These are phyloP conservation scores for Aspergillus sp. DNA, from an alignment of 2,329 filamentous ascomycete genomes.

Conservation along the genomic window DNA sequence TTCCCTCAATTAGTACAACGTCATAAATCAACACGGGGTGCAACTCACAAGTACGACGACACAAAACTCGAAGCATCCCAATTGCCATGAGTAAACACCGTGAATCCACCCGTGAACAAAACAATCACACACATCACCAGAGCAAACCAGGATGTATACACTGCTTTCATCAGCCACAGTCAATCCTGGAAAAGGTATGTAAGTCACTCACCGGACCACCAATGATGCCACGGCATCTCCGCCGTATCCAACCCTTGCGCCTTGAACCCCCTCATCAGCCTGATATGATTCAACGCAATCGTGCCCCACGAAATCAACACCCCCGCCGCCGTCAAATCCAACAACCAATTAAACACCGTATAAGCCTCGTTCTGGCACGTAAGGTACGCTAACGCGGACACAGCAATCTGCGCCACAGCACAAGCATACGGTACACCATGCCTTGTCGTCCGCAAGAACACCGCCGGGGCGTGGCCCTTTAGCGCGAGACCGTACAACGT, in stretches of 20 bases:
- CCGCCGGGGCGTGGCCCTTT: constrained; percentile 55
- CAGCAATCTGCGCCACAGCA: constrained; percentile 41
- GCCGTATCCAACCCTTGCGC: constrained; percentile 55
- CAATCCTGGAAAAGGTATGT: not conserved
- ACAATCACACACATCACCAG: constrained; percentile 64
- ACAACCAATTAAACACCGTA: constrained; percentile 67
- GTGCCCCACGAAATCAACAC: constrained; percentile 65
- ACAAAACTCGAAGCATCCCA: constrained; percentile 62
- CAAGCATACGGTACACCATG: constrained; percentile 50
- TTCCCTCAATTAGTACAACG: constrained; percentile 29
- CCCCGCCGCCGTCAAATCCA: constrained; percentile 63
- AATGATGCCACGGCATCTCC: constrained; percentile 64
- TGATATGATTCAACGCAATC: constrained; percentile 62
- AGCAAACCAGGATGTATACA: constrained; percentile 62
- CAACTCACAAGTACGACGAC: constrained; percentile 64
- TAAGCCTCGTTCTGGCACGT: constrained; percentile 53
- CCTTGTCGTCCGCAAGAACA: constrained; percentile 44
- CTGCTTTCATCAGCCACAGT: constrained; percentile 33
- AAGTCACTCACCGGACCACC: constrained; percentile 58
- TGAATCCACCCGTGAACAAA: constrained; percentile 69
- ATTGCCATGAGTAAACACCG: constrained; percentile 61
- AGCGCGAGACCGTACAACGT: constrained; percentile 52
- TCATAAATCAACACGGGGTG: not conserved
- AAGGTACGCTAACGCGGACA: constrained; percentile 51
- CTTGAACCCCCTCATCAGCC: constrained; percentile 57